Base-by-base conservation (phyloP, 2,329 filamentous ascomycete genomes). In the Hypoxylon rubiginosum region DNA sequence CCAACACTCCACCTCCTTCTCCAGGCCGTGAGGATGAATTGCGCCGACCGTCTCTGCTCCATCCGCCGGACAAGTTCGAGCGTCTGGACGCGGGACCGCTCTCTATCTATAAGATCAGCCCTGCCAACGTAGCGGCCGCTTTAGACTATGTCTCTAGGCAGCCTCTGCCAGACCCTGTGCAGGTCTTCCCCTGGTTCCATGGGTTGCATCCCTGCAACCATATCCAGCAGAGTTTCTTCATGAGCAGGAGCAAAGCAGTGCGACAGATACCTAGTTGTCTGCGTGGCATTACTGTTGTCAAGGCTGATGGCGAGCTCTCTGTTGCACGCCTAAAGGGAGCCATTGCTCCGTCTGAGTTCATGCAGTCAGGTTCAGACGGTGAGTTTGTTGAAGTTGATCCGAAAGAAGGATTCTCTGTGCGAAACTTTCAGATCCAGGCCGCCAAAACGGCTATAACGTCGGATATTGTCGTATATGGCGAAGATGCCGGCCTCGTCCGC, bases 341-440 rank as follows among this genome's bases (percentile, higher is more conserved):
- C 24, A 87, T 98, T 71, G 86, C 91, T 2, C 91, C 94, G 0
- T 88, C 92, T 1, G 96, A 98, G 78, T 85, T 98, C 48, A 79
- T 98, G 62, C 85, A 88, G 39, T 72, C 82, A 0, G 77, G 78
- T 2, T 76, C 75, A 2, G 79, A 80, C 15, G 80, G 86, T 48
- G 85, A 89, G 21, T 97, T 99, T 75, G 82, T 94, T 66, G 92
- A 97, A 46, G 86, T 91, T 43, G 96, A 99, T 75, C 96, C 96
- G 1, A 87, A 83, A 60, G 92, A 97, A 70, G 96, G 96, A 8
- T 98, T 98, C 76, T 97, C 93, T 4, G 94, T 98, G 46, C 89
- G 96, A 49, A 98, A 98, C 78, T 99, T 99, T 76, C 95, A 98
- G 73, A 98, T 98, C 41, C 96, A 99, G 79, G 87, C 92, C 0